A percentile compares a stretch with the other conserved stretches of the same genome.
Evolutionary conservation across 148 eudicot species (phyloP).

Genomic region (Arctostaphylos glauca): DNA sequence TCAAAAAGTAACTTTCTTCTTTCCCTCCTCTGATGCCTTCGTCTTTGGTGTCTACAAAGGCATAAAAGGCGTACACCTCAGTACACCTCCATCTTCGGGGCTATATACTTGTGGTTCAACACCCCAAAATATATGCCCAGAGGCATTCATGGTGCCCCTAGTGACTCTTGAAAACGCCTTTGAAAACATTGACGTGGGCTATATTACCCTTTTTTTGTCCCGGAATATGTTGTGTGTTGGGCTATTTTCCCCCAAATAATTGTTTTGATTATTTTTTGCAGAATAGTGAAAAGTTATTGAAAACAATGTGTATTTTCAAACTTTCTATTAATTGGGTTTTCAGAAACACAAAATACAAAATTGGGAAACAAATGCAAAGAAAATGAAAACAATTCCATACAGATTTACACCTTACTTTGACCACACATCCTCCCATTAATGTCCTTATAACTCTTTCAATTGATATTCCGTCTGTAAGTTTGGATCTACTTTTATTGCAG

Average conservation of each 20-base stretch:
- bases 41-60: too few relatives aligned
- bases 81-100: too few relatives aligned
- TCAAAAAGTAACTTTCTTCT: too few relatives aligned
- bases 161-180: too few relatives aligned
- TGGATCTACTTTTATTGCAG: constrained; percentile 29
- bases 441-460: neutral
- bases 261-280: neutral
- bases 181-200: too few relatives aligned
- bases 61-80: too few relatives aligned
- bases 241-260: neutral
- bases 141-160: too few relatives aligned
- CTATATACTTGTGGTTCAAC: too few relatives aligned
- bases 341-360: neutral
- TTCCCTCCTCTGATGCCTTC: too few relatives aligned
- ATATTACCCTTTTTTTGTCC: neutral
- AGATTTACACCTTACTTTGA: neutral
- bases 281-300: too few relatives aligned
- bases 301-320: neutral
- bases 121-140: too few relatives aligned
- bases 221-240: neutral
- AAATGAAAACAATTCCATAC: neutral
- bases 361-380: neutral
- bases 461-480: neutral
- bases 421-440: neutral
- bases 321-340: neutral